Evolutionary conservation across 73 alveolate genomes (phyloP).

Genomic region (Stentor coeruleus): DNA sequence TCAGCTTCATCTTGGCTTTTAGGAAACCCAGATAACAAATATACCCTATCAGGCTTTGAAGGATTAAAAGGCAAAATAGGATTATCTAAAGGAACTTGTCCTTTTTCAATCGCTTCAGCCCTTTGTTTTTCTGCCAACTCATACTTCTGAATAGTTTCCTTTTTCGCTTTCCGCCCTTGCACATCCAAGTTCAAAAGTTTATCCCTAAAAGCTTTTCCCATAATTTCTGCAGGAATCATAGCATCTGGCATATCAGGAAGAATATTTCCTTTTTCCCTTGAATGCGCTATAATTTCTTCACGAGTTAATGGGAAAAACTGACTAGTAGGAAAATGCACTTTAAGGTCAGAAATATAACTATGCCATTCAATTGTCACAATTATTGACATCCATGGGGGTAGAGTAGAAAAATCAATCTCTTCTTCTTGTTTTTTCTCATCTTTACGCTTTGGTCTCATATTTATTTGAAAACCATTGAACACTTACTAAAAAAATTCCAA

Average conservation of each 20-base stretch:
- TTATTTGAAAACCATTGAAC: background rate
- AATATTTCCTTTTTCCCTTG: background rate
- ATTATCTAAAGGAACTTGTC: background rate
- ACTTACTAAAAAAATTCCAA: too few species aligned
- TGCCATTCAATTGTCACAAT: slow-evolving; percentile 16
- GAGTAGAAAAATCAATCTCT: slow-evolving; percentile 15
- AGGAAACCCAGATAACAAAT: slow-evolving; percentile 8
- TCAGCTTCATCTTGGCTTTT: slow-evolving; percentile 21
- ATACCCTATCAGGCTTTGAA: slow-evolving; percentile 10
- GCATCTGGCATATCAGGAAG: background rate
- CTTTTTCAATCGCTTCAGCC: slow-evolving; percentile 20
- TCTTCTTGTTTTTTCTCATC: slow-evolving; percentile 23
- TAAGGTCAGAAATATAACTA: slow-evolving; percentile 1
- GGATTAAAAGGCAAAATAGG: background rate
- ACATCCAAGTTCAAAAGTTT: background rate
- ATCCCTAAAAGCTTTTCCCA: slow-evolving; percentile 10
- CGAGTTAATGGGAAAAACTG: slow-evolving; percentile 1
- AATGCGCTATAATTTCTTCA: background rate
- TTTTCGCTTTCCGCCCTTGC: background rate
- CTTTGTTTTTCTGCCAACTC: slow-evolving; percentile 13
- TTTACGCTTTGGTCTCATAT: slow-evolving; percentile 11
- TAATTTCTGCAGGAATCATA: background rate
- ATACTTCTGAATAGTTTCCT: slow-evolving; percentile 3
- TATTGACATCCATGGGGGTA: slow-evolving; percentile 14
- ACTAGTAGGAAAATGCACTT: background rate